These are phyloP conservation scores for Begonia loranthoides DNA, from an alignment of 306 rosid species.

Conservation along the genomic window DNA sequence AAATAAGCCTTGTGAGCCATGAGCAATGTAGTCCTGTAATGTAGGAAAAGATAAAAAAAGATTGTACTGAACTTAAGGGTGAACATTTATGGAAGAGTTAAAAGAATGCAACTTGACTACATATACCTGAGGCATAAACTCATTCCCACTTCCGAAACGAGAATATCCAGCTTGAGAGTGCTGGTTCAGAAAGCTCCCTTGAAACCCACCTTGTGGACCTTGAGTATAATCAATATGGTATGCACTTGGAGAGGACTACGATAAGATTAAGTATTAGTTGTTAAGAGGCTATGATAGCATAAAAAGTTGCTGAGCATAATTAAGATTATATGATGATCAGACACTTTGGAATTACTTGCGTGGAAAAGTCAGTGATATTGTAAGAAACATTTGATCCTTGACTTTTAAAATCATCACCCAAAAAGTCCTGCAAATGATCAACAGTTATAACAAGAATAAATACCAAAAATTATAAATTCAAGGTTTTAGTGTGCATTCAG, in stretches of 20 bases:
- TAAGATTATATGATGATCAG: too few relatives aligned
- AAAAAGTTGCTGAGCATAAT: not conserved
- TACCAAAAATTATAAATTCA: too few relatives aligned
- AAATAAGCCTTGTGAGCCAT: slow-evolving; percentile 88
- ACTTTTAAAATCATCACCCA: slow-evolving; percentile 99
- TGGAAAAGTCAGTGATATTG: slow-evolving; percentile 80
- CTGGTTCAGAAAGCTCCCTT: slow-evolving; percentile 86
- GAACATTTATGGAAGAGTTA: not conserved
- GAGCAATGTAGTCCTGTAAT: slow-evolving; percentile 80
- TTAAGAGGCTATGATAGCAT: not conserved
- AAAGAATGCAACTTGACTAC: not conserved
- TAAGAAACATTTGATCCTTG: slow-evolving; percentile 99
- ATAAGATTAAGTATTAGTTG: not conserved
- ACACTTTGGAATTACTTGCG: slow-evolving; percentile 46
- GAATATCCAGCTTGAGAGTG: slow-evolving; percentile 91
- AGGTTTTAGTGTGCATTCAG: too few relatives aligned
- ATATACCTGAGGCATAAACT: slow-evolving; percentile 93
- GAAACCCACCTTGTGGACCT: slow-evolving; percentile 93
- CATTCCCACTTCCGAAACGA: slow-evolving; percentile 91
- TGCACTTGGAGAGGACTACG: slow-evolving; percentile 91
- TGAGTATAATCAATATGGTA: slow-evolving; percentile 90
- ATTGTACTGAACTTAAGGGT: not conserved
- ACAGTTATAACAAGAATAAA: slow-evolving; percentile 4
- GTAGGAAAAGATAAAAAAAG: slow-evolving; percentile 4
- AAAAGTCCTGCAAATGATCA: slow-evolving; percentile 52